Evolutionary conservation across 495 filamentous ascomycete genomes (phyloP).

Genomic region (Clavariopsis aquatica): DNA sequence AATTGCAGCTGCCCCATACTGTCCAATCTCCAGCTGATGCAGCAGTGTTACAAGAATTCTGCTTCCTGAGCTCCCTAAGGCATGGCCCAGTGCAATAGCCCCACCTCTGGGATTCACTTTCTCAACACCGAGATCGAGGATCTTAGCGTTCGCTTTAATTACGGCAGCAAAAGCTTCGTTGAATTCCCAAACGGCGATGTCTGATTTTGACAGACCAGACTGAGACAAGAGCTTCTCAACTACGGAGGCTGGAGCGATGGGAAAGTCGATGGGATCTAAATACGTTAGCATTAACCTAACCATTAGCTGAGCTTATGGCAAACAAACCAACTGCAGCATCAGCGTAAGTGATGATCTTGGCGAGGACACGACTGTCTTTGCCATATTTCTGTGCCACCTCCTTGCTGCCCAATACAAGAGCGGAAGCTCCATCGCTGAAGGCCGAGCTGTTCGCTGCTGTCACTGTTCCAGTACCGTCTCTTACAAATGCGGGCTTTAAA

Average conservation of each 20-base stretch:
- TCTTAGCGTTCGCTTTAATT: conserved; percentile 93
- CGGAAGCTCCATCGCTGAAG: conserved; percentile 91
- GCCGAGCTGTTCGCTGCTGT: conserved; percentile 92
- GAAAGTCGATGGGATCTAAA: conserved; percentile 89
- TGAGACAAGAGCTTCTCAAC: conserved; percentile 87
- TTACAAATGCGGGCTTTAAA: conserved; percentile 87
- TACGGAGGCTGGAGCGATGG: conserved; percentile 86
- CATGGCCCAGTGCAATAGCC: conserved; percentile 92
- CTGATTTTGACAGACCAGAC: conserved; percentile 83
- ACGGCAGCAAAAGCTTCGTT: conserved; percentile 98
- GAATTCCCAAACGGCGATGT: conserved; percentile 95
- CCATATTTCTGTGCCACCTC: conserved; percentile 77
- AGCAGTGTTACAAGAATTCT: conserved; percentile 87
- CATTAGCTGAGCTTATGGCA: not conserved
- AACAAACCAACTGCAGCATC: conserved; percentile 71
- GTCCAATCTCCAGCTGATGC: conserved; percentile 84
- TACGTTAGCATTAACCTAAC: not conserved
- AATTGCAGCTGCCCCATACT: conserved; percentile 94
- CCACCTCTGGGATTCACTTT: conserved; percentile 87
- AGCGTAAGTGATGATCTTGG: conserved; percentile 79
- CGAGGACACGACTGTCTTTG: conserved; percentile 69
- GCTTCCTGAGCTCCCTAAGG: conserved; percentile 89
- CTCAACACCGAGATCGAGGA: conserved; percentile 72
- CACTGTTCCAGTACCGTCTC: conserved; percentile 81
- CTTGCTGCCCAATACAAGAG: conserved; percentile 79